A percentile compares a stretch with the other conserved stretches of the same genome.
Conservation (phyloP, 345 rosid species). For the Bretschneidera sinensis region DNA sequence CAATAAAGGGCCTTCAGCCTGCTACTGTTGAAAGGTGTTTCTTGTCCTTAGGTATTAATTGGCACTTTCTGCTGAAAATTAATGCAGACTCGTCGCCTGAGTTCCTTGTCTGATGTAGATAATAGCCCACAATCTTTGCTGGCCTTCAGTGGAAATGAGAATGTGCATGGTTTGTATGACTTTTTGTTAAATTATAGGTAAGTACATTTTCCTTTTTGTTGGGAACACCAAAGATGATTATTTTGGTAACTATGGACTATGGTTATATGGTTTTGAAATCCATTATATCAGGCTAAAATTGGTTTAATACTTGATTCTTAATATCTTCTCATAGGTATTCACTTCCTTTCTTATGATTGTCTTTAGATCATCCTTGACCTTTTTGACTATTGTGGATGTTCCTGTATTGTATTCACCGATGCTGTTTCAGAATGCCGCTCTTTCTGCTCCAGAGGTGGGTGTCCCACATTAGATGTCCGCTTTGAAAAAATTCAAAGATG, state of each 20-base stretch:
- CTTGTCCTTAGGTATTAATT: slow-evolving; percentile 6
- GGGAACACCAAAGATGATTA: not conserved
- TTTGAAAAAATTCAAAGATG: no score
- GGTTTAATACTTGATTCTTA: not conserved
- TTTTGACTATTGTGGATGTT: slow-evolving; percentile 63
- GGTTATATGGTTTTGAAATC: no score
- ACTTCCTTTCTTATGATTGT: slow-evolving; percentile 18
- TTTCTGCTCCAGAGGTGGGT: slow-evolving; percentile 85
- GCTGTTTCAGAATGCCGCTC: slow-evolving; percentile 73
- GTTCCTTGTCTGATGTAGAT: slow-evolving; percentile 61
- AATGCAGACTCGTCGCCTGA: slow-evolving; percentile 58
- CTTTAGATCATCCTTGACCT: slow-evolving; percentile 64
- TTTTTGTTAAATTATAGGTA: slow-evolving; percentile 87
- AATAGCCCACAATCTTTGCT: slow-evolving; percentile 81
- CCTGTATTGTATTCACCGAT: slow-evolving; percentile 76
- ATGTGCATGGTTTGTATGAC: slow-evolving; percentile 76
- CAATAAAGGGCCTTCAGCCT: not conserved
- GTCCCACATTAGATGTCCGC: no score
- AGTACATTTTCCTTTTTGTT: slow-evolving; percentile 3
- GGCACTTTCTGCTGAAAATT: slow-evolving; percentile 22
- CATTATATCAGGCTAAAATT: no score
- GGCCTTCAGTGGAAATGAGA: slow-evolving; percentile 57
- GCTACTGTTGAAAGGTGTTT: not conserved
- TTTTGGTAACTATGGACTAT: not conserved
- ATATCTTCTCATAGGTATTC: slow-evolving; percentile 10